A percentile compares a stretch with the other conserved stretches of the same genome.
Evolutionary conservation across 768 basidiomycete species (phyloP).

Genomic region (Termitomyces eurrhizus): DNA sequence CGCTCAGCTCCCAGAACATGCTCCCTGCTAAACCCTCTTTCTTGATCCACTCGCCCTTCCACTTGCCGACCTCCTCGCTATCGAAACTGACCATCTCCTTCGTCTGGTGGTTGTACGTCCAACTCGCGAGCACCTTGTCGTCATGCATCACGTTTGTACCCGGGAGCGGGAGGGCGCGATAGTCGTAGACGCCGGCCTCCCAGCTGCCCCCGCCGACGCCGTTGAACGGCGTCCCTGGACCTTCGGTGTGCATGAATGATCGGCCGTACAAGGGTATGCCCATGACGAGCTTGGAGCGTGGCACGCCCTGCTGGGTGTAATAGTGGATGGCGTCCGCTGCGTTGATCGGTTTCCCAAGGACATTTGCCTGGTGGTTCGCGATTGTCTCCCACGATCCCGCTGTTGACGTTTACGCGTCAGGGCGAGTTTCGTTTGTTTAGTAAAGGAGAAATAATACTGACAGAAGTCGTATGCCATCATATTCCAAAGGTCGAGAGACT

Average conservation of each 20-base stretch:
- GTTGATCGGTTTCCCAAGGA: constrained; percentile 66
- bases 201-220: constrained; percentile 87
- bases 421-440: background rate
- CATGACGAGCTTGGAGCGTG: constrained; percentile 76
- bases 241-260: constrained; percentile 81
- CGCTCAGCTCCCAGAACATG: constrained; percentile 94
- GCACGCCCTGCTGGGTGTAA: constrained; percentile 70
- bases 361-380: constrained; percentile 83
- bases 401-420: constrained; percentile 20
- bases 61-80: constrained; percentile 56
- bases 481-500: constrained; percentile 93
- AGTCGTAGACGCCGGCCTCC: constrained; percentile 93
- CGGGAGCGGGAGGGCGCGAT: constrained; percentile 81
- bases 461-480: constrained; percentile 92
- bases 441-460: constrained; percentile 26
- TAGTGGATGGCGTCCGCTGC: constrained; percentile 62
- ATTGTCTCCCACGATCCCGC: constrained; percentile 74
- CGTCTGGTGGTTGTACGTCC: constrained; percentile 72
- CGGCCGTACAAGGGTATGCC: constrained; percentile 95
- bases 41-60: constrained; percentile 81
- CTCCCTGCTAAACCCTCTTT: constrained; percentile 78
- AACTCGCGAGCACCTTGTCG: constrained; percentile 68
- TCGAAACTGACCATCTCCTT: constrained; percentile 86
- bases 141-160: constrained; percentile 67
- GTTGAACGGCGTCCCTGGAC: constrained; percentile 74